phyloP scores from a whole-genome alignment of 768 basidiomycete species.

The Russula abietina region DNA sequence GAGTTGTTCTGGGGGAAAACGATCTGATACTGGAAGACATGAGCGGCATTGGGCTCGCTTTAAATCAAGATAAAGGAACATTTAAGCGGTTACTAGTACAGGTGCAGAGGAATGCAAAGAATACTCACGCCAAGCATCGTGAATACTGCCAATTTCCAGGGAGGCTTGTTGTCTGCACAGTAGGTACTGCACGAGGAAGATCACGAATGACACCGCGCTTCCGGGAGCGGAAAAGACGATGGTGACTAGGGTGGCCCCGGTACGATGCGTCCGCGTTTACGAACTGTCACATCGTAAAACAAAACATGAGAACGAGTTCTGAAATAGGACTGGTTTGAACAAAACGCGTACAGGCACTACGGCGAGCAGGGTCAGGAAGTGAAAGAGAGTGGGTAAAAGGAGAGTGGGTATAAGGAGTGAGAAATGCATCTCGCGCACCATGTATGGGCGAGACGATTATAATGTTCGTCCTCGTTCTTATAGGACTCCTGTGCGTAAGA shows the following conservation, averaged over 20 bases:
- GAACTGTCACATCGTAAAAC: not conserved
- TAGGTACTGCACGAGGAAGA: constrained; percentile 47
- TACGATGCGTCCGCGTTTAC: not conserved
- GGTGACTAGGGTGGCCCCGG: not conserved
- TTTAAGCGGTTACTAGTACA: no score
- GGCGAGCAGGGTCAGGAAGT: not conserved
- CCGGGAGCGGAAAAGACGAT: no score
- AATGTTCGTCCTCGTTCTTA: constrained; percentile 7
- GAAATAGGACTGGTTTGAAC: not conserved
- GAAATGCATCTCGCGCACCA: constrained; percentile 11
- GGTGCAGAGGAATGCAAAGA: not conserved
- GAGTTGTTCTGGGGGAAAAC: constrained; percentile 57
- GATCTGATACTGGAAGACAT: constrained; percentile 56
- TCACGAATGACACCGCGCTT: no score
- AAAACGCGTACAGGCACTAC: constrained; percentile 3
- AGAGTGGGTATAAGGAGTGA: not conserved
- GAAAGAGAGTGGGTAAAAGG: not conserved
- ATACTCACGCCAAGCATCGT: constrained; percentile 57
- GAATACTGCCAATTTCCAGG: constrained; percentile 62
- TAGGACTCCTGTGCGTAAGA: not conserved
- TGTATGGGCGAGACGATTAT: constrained; percentile 1
- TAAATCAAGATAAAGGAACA: not conserved
- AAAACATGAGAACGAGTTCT: not conserved
- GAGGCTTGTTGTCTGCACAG: constrained; percentile 47
- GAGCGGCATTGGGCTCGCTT: constrained; percentile 44